These are phyloP conservation scores for Fusarium heterosporum DNA, from an alignment of 2,329 filamentous ascomycete genomes.

Conservation along the genomic window DNA sequence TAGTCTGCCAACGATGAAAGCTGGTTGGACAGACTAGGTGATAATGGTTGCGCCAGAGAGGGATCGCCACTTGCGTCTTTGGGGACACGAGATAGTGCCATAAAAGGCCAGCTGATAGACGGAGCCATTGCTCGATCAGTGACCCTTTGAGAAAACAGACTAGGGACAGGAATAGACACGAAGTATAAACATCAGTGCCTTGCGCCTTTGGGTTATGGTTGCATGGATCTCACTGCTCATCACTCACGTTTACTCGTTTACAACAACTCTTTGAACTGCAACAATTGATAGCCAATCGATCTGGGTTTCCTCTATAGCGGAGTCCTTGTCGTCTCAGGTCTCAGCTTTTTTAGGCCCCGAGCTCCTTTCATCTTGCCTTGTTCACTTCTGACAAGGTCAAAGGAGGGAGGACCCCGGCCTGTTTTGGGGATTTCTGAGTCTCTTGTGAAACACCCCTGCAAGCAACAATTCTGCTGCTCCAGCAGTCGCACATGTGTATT, in stretches of 20 bases:
- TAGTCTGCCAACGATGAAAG: conserved; percentile 17
- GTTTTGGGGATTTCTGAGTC: conserved; percentile 10
- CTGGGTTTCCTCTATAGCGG: conserved; percentile 17
- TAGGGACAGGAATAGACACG: not conserved
- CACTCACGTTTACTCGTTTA: not conserved
- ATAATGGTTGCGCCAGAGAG: conserved; percentile 13
- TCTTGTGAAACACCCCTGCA: conserved; percentile 31
- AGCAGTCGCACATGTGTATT: conserved; percentile 26
- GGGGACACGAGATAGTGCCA: conserved; percentile 36
- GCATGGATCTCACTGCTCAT: conserved; percentile 19
- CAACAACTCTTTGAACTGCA: conserved; percentile 9
- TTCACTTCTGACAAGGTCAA: not conserved
- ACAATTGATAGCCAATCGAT: conserved; percentile 18
- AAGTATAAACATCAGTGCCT: conserved; percentile 25
- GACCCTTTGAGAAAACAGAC: not conserved
- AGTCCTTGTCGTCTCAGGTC: conserved; percentile 34
- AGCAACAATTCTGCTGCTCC: conserved; percentile 33
- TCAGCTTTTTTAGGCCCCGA: conserved; percentile 22
- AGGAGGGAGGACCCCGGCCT: conserved; percentile 14
- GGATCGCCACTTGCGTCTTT: conserved; percentile 41
- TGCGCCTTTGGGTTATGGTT: conserved; percentile 19
- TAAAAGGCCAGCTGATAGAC: conserved; percentile 17
- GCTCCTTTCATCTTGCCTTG: conserved; percentile 18
- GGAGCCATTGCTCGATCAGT: conserved; percentile 2
- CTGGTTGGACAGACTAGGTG: conserved; percentile 23